Evolutionary conservation across 2,329 filamentous ascomycete genomes (phyloP).

Genomic region (Scytalidium lignicola): DNA sequence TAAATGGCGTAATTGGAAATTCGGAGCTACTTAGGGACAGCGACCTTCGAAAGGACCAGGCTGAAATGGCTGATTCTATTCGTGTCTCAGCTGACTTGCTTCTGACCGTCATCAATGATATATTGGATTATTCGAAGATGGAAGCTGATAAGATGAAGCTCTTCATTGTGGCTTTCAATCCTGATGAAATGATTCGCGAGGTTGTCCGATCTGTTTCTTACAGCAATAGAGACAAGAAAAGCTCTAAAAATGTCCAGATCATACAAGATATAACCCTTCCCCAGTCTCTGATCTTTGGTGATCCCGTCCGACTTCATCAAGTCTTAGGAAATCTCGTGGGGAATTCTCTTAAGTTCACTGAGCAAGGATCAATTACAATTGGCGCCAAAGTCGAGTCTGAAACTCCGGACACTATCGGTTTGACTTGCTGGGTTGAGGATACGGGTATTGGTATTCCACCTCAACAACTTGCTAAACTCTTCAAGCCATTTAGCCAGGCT

Average conservation of each 20-base stretch:
- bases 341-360: constrained; percentile 93
- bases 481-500: constrained; percentile 89
- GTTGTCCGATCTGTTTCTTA: constrained; percentile 62
- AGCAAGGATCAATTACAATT: constrained; percentile 79
- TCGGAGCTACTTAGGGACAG: constrained; percentile 78
- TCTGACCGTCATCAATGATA: constrained; percentile 92
- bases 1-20: constrained; percentile 87
- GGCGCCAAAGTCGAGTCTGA: constrained; percentile 69
- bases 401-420: constrained; percentile 61
- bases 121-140: constrained; percentile 91
- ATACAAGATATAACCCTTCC: constrained; percentile 68
- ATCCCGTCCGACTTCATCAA: constrained; percentile 62
- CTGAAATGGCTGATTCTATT: constrained; percentile 83
- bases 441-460: constrained; percentile 88
- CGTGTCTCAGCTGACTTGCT: constrained; percentile 80
- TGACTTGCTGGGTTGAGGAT: constrained; percentile 83
- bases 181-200: constrained; percentile 60
- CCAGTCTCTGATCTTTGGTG: constrained; percentile 61
- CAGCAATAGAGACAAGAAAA: constrained; percentile 59
- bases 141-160: constrained; percentile 84
- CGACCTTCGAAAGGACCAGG: constrained; percentile 67
- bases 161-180: constrained; percentile 65
- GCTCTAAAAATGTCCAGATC: constrained; percentile 57
- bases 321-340: constrained; percentile 79
- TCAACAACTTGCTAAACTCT: constrained; percentile 77